Conservation (phyloP, 768 basidiomycete genomes). For the Cystofilobasidium capitatum region DNA sequence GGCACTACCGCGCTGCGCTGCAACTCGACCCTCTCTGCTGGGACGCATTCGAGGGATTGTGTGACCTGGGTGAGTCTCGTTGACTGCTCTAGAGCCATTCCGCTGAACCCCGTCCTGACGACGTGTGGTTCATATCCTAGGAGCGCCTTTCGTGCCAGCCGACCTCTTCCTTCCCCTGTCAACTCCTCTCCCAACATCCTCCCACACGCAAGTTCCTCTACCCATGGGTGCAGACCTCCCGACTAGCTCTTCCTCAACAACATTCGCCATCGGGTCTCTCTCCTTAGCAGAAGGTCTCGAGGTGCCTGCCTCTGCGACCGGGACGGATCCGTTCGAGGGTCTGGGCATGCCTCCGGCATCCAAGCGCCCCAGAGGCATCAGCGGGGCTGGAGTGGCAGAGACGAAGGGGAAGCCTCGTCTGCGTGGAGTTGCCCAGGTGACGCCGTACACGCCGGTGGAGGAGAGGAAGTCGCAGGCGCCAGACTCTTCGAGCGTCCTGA, state of each 20-base stretch:
- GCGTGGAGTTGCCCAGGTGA: not conserved
- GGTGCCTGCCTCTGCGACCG: too few species aligned
- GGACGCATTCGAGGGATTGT: constrained; percentile 87
- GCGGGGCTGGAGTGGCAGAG: not conserved
- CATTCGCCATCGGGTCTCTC: too few species aligned
- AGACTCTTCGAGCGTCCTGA: too few species aligned
- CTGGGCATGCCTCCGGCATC: too few species aligned
- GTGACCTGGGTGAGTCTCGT: constrained; percentile 54
- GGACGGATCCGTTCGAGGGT: too few species aligned
- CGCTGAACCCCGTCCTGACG: too few species aligned
- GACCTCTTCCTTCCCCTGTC: not conserved
- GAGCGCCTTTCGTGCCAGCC: not conserved
- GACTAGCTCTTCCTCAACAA: not conserved
- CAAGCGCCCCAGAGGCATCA: not conserved
- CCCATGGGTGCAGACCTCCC: not conserved
- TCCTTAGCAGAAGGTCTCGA: too few species aligned
- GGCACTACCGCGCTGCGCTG: constrained; percentile 63
- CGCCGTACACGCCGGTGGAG: too few species aligned
- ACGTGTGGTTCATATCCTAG: too few species aligned
- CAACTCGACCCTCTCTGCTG: constrained; percentile 67
- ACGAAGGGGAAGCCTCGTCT: not conserved
- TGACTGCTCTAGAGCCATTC: not conserved
- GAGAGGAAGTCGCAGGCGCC: too few species aligned
- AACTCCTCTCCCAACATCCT: not conserved
- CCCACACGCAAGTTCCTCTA: not conserved